These are phyloP conservation scores for Ammopiptanthus mongolicus DNA, from an alignment of 306 rosid genomes.

Conservation along the genomic window DNA sequence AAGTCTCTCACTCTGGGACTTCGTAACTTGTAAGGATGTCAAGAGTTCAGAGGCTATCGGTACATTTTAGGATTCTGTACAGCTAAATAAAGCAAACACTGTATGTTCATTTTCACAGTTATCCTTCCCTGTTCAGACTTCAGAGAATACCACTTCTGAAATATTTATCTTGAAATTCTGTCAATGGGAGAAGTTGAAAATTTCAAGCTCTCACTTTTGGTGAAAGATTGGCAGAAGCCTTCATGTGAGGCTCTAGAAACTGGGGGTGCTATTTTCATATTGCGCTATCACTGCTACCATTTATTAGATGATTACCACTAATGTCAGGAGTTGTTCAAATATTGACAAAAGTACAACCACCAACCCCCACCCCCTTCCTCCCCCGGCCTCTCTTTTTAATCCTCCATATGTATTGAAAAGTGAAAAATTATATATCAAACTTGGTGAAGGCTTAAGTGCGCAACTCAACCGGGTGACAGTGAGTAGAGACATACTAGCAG, in stretches of 20 bases:
- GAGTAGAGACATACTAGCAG: background rate
- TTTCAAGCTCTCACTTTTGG: background rate
- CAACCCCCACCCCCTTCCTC: background rate
- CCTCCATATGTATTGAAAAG: background rate
- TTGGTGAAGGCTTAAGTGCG: background rate
- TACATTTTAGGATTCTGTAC: constrained; percentile 9
- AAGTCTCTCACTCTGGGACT: constrained; percentile 16
- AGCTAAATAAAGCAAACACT: background rate
- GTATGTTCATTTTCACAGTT: background rate
- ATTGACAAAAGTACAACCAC: background rate
- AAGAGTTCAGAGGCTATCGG: background rate
- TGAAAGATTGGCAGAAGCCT: background rate
- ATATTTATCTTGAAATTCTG: background rate
- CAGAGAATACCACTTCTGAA: background rate
- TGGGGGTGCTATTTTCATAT: background rate
- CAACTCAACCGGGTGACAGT: background rate
- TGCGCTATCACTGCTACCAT: background rate
- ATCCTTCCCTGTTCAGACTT: constrained; percentile 3
- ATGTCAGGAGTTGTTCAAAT: background rate
- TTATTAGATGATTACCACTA: background rate
- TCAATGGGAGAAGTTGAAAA: constrained; percentile 2
- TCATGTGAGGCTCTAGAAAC: background rate
- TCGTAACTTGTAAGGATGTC: constrained; percentile 10
- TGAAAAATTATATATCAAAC: background rate
- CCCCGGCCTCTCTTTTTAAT: background rate